Percentiles rank a stretch among this genome's conserved stretches.
These are phyloP conservation scores for Xylaria intraflava DNA, from an alignment of 495 filamentous ascomycete genomes.

Conservation along the genomic window DNA sequence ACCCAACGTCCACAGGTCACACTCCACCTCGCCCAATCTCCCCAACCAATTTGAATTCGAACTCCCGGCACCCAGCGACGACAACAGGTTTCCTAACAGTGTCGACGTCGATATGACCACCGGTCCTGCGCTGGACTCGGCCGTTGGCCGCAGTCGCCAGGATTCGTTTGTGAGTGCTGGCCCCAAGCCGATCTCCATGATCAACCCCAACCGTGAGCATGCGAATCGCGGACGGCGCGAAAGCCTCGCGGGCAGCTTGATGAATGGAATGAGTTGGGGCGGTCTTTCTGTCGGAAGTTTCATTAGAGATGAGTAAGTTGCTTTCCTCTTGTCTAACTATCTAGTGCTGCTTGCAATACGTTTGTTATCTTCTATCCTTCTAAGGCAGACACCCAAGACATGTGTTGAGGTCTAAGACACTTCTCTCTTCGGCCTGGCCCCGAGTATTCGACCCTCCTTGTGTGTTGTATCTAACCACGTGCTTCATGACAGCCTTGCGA, in stretches of 20 bases:
- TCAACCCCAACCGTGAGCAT: conserved; percentile 65
- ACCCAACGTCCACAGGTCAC: conserved; percentile 16
- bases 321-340: not conserved
- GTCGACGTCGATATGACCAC: conserved; percentile 49
- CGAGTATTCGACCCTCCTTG: not conserved
- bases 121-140: conserved; percentile 52
- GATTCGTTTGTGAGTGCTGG: conserved; percentile 75
- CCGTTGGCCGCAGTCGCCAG: conserved; percentile 50
- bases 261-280: conserved; percentile 95
- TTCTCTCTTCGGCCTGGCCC: not conserved
- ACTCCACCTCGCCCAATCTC: conserved; percentile 24
- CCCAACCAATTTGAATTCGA: conserved; percentile 10
- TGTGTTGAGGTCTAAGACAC: conserved; percentile 7
- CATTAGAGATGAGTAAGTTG: conserved; percentile 93
- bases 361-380: conserved; percentile 1
- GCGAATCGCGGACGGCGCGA: conserved; percentile 63
- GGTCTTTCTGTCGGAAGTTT: conserved; percentile 93
- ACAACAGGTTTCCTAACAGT: conserved; percentile 20
- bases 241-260: conserved; percentile 78
- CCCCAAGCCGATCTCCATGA: conserved; percentile 80
- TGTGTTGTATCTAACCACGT: conserved; percentile 16
- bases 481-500: conserved; percentile 65
- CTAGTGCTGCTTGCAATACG: not conserved
- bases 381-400: not conserved
- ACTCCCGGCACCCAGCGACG: conserved; percentile 6